Evolutionary conservation across 306 rosid species (phyloP).

Genomic region (Sesbania bispinosa): DNA sequence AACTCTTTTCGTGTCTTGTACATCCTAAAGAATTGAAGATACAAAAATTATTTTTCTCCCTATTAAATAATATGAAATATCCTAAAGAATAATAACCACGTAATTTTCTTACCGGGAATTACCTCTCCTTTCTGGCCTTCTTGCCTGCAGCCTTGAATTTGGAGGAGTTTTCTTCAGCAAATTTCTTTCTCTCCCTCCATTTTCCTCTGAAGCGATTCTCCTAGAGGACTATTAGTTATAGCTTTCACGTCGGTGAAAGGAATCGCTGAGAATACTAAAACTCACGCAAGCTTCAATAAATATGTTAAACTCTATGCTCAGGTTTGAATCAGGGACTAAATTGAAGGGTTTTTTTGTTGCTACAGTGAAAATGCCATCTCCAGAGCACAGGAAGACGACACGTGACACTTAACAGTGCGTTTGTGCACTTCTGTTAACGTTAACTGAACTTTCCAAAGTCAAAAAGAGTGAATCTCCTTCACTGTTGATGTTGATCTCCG

Average conservation of each 20-base stretch:
- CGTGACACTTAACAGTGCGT: too few relatives aligned
- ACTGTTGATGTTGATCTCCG: too few relatives aligned
- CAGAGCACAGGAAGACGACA: too few relatives aligned
- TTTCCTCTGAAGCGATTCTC: slow-evolving; percentile 73
- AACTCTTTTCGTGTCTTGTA: not conserved
- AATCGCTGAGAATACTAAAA: slow-evolving; percentile 76
- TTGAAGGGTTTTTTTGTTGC: too few relatives aligned
- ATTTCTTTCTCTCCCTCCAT: slow-evolving; percentile 55
- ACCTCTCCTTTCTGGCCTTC: slow-evolving; percentile 73
- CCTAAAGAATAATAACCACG: too few relatives aligned
- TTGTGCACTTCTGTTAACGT: too few relatives aligned
- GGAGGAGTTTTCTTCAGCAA: slow-evolving; percentile 47
- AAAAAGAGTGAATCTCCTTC: too few relatives aligned
- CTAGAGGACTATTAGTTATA: slow-evolving; percentile 83
- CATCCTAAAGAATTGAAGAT: not conserved
- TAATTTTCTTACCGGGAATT: slow-evolving; percentile 38
- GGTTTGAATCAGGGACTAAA: too few relatives aligned
- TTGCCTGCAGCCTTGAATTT: slow-evolving; percentile 49
- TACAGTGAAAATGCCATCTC: too few relatives aligned
- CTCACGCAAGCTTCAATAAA: slow-evolving; percentile 70
- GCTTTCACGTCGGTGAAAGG: slow-evolving; percentile 91
- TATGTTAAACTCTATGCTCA: too few relatives aligned
- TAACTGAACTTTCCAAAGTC: too few relatives aligned
- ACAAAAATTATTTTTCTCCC: not conserved
- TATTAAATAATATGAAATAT: too few relatives aligned